Evolutionary conservation across 139 green algal genomes (phyloP).

Genomic region (Chlorella sp.): DNA sequence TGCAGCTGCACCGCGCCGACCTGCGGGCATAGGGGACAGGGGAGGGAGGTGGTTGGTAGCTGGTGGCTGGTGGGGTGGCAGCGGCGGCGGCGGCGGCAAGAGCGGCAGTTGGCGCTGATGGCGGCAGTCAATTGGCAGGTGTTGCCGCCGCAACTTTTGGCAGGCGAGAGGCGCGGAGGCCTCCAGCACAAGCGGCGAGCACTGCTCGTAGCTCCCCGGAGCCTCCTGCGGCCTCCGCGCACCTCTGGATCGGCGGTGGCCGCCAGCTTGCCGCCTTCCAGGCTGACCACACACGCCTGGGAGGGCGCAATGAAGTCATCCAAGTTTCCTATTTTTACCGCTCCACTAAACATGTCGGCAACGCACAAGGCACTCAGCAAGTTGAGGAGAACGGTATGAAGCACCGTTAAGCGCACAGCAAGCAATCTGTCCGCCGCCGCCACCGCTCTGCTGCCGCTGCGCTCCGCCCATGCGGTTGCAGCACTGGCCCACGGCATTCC

Average conservation of each 20-base stretch:
- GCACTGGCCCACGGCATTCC: too few relatives aligned
- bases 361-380: neutral
- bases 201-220: neutral
- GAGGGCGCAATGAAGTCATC: constrained; percentile 96
- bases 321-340: constrained; percentile 86
- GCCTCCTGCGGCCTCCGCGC: neutral
- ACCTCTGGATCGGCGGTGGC: constrained; percentile 9
- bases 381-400: neutral
- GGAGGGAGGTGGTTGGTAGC: neutral
- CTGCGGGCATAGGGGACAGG: neutral
- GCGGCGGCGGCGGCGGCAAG: neutral
- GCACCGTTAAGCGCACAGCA: neutral
- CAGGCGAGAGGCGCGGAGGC: too few relatives aligned
- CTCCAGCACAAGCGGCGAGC: too few relatives aligned
- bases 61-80: neutral
- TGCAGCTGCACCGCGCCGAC: constrained; percentile 42
- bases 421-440: neutral
- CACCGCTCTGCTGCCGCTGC: neutral
- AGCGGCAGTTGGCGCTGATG: neutral
- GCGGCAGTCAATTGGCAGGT: neutral
- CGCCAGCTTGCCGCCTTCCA: constrained; percentile 49
- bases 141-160: too few relatives aligned
- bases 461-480: too few relatives aligned
- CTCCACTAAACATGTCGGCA: constrained; percentile 69
- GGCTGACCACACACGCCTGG: constrained; percentile 90